Base-by-base conservation (phyloP, 164 flowering plant species). In the Litsea cubeba region DNA sequence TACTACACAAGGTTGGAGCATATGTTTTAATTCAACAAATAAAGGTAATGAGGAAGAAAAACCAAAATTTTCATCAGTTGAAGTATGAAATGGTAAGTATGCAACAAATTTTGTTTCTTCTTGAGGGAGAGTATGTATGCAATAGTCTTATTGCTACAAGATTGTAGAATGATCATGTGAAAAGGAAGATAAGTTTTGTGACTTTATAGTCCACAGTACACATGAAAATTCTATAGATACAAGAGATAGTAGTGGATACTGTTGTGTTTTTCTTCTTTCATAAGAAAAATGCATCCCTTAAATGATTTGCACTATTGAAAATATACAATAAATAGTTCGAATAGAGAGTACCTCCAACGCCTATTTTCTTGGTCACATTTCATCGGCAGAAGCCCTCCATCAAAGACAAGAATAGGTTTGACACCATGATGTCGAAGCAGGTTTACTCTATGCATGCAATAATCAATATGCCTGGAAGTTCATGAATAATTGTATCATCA, bases 371-470 rank as follows among this genome's bases (percentile, higher is more conserved):
- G 95, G 75, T 95, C 98, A 74, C 77, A 60, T 85, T 95, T 95
- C 98, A 95, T 93, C 30, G 98, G 98, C 28, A 93, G 87, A 83
- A 83, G 82, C 62, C 97, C 99, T 62, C 99, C 99, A 84, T 95
- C 99, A 80, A 95, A 95, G 57, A 93, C 93, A 81, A 95, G 92
- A 81, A 95, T 79, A 12, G 98, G 99, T 76, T 85, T 91, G 51
- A 93, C 89, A 74, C 98, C 98, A 85, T 91, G 81, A 81, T 95
- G 93, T 69, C 90, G 88, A 72, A 95, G 80, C 80, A 95, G 75
- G 76, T 95, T 93, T 58, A 95, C 97, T 82, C 97, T 88, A 73
- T 89, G 95, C 99, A 93, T 95, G 85, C 99, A 95, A 71, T 93
- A 95, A 50, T 88, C 92, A 76, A 95, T 86, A 79, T 95, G 97